phyloP scores from a whole-genome alignment of 257 asterid species.

The Plantago major region DNA sequence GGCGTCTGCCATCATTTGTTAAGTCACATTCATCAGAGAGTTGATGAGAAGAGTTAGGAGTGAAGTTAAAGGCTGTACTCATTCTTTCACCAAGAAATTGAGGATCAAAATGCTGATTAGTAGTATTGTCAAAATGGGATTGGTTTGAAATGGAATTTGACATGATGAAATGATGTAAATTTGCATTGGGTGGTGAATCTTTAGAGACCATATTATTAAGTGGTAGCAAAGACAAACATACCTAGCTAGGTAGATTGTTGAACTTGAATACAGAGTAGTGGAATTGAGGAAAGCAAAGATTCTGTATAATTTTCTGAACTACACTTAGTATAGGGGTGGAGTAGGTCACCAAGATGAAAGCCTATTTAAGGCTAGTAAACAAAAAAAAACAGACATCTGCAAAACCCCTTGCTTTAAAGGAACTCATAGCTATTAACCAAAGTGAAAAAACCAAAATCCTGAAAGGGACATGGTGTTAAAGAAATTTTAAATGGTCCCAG shows the following conservation, averaged over 20 bases:
- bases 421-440: conserved; percentile 30
- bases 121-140: conserved; percentile 28
- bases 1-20: conserved; percentile 35
- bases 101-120: conserved; percentile 35
- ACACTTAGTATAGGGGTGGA: conserved; percentile 29
- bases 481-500: conserved; percentile 36
- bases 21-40: conserved; percentile 29
- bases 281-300: conserved; percentile 47
- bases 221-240: conserved; percentile 34
- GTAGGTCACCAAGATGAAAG: conserved; percentile 46
- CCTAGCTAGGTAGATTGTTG: conserved; percentile 28
- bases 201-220: conserved; percentile 51
- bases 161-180: conserved; percentile 51
- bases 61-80: conserved; percentile 30
- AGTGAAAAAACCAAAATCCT: conserved; percentile 31
- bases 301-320: conserved; percentile 33
- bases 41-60: conserved; percentile 21
- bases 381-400: conserved; percentile 37
- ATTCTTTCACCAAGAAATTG: conserved; percentile 35
- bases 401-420: conserved; percentile 28
- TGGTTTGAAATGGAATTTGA: conserved; percentile 40
- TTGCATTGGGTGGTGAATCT: conserved; percentile 49
- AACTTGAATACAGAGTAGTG: conserved; percentile 37
- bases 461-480: conserved; percentile 37
- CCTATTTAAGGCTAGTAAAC: conserved; percentile 45